Base-by-base conservation (phyloP, 208 protist genomes). In the Strigomonas galati region DNA sequence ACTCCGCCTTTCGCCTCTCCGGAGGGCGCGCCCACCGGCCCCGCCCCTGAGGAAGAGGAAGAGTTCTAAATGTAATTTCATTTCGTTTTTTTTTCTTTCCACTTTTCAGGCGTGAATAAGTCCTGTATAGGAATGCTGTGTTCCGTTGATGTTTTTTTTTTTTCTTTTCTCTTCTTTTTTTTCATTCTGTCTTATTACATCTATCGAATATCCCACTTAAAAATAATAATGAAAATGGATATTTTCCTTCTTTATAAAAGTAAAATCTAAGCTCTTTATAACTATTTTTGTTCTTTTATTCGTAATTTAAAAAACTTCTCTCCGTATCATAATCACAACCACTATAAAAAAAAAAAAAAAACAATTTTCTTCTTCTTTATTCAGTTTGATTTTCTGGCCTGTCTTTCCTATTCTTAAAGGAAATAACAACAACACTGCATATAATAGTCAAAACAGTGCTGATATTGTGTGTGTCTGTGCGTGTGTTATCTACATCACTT, bases 1-100 rank as follows among this genome's bases (percentile, higher is more conserved):
- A 65, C 79, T 26, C 86, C 84, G 9, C 55, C 52, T 23, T 95
- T 95, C 62, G 71, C 76, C n/a, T 64, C 69, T 56, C 79, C 67
- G 15, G 67, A 60, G 63, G 49, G 58, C 31, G 66, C 27, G 54
- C 43, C 61, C 15, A 70, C 78, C 19, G 78, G 69, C 2, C 75
- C 43, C n/a, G 35, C 71, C 0, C 30, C 58, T 17, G 89, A 84
- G 49, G 89, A 90, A 44, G 67, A 85, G 57, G 82, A 87, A 43
- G 82, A 84, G 30, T 85, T 86, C 37, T 85, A 84, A 72, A 52
- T 23, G 4, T 40, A n/a, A n/a, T n/a, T n/a, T n/a, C n/a, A n/a
- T n/a, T n/a, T n/a, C n/a, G n/a, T n/a, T n/a, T n/a, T n/a, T n/a
- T n/a, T n/a, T n/a, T n/a, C n/a, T n/a, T n/a, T n/a, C n/a, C n/a